Evolutionary conservation across 768 basidiomycete genomes (phyloP), one percentile per base, ranked within the genome.

Genomic region (Pisolithus albus): DNA sequence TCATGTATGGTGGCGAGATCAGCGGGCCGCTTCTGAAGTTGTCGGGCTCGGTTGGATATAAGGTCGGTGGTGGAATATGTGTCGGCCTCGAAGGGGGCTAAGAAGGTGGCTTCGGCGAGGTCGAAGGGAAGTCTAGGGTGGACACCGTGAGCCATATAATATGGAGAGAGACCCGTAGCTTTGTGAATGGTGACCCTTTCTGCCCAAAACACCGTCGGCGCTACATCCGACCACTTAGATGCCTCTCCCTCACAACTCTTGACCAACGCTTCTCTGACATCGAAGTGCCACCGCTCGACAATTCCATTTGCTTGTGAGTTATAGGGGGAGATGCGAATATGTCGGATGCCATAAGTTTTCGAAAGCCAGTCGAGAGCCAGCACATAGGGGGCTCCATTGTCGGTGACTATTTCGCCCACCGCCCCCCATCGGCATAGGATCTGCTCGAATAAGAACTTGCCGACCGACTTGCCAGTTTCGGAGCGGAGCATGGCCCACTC

Each of bases 241-340:
- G n/a, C n/a, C n/a, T n/a, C n/a, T n/a, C n/a, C n/a, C n/a, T n/a
- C n/a, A n/a, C n/a, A n/a, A n/a, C n/a, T n/a, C n/a, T n/a, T n/a
- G n/a, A n/a, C n/a, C n/a, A n/a, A n/a, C n/a, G n/a, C n/a, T n/a
- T n/a, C n/a, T n/a, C n/a, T n/a, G n/a, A n/a, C 52, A 1, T 46
- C 61, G 15, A 51, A 63, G 30, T 72, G 71, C 11, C 64, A 59
- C 13, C 62, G 49, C 60, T 74, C 70, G 0, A 73, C 68, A 16
- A 72, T 59, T 30, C 72, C 67, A 46, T 71, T 72, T 3, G 62
- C 70, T 46, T 62, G 59, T 1, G 63, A 65, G 49, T 73, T 72
- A 49, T 71, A 72, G 1, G 64, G 55, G 1, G 63, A 69, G 13
- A 72, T 55, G 1, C 11, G 4, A 15, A 56, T 54, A 4, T 46